Percentiles rank a stretch among this genome's conserved stretches.
phyloP scores from a whole-genome alignment of 306 rosid species.

The Hippophae tibetana region DNA sequence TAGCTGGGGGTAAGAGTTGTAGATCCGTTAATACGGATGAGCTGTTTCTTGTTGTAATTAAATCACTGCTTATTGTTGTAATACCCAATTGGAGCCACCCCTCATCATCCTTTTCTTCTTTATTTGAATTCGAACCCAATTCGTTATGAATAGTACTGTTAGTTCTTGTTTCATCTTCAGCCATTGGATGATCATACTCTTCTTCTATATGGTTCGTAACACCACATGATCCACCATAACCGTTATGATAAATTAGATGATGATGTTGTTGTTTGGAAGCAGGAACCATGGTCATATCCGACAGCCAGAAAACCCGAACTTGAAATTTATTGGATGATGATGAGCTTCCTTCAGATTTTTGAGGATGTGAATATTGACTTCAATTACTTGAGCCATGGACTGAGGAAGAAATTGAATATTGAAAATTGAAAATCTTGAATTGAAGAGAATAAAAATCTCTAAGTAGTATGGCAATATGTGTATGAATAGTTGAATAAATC shows the following conservation, averaged over 20 bases:
- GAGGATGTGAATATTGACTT: slow-evolving; percentile 7
- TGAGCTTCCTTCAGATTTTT: neutral
- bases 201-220: slow-evolving; percentile 39
- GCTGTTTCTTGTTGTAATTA: neutral
- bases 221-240: slow-evolving; percentile 26
- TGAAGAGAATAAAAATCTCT: slow-evolving; percentile 14
- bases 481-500: slow-evolving; percentile 1
- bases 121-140: slow-evolving; percentile 23
- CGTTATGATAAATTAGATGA: slow-evolving; percentile 1
- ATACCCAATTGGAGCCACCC: slow-evolving; percentile 73
- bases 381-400: slow-evolving; percentile 42
- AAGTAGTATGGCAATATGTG: slow-evolving; percentile 26
- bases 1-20: slow-evolving; percentile 38
- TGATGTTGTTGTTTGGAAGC: slow-evolving; percentile 33
- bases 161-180: slow-evolving; percentile 53
- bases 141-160: slow-evolving; percentile 23
- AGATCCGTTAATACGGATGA: slow-evolving; percentile 48
- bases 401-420: slow-evolving; percentile 2
- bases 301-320: slow-evolving; percentile 10
- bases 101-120: slow-evolving; percentile 11
- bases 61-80: neutral
- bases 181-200: slow-evolving; percentile 45
- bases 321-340: neutral
- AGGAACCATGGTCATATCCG: slow-evolving; percentile 75
- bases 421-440: slow-evolving; percentile 4